These are phyloP conservation scores for Sonneratia caseolaris DNA, from an alignment of 345 rosid species.

Conservation along the genomic window DNA sequence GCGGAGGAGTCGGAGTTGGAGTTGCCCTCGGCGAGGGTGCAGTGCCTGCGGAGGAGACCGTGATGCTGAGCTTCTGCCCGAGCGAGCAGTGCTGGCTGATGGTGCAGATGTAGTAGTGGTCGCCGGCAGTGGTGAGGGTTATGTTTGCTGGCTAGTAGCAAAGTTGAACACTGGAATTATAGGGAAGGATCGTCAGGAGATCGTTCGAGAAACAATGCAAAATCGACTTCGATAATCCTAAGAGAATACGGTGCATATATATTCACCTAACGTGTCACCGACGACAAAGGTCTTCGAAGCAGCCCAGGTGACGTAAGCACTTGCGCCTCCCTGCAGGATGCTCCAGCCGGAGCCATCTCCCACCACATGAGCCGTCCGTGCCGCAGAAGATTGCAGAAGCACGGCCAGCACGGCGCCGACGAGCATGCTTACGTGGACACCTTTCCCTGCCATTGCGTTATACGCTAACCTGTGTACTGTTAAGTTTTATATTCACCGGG, in stretches of 20 bases:
- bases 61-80: slow-evolving; percentile 18
- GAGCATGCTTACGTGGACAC: background rate
- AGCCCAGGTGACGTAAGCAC: background rate
- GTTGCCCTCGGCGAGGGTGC: background rate
- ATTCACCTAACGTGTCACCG: background rate
- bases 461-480: too few relatives aligned
- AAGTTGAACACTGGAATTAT: background rate
- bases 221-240: background rate
- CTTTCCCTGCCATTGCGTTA: background rate
- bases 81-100: slow-evolving; percentile 11
- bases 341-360: background rate
- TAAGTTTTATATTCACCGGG: too few relatives aligned
- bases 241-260: background rate
- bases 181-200: background rate
- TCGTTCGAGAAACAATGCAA: too few relatives aligned
- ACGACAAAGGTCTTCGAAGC: background rate
- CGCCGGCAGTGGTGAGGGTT: slow-evolving; percentile 13
- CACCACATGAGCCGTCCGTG: background rate
- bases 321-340: background rate
- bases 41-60: background rate
- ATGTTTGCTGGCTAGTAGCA: slow-evolving; percentile 7
- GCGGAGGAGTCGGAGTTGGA: background rate
- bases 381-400: background rate
- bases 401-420: background rate
- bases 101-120: slow-evolving; percentile 20